A percentile compares a stretch with the other conserved stretches of the same genome.
These are phyloP conservation scores for Blakeslea trispora DNA, from an alignment of 371 early-diverging fungal genomes.

Conservation along the genomic window DNA sequence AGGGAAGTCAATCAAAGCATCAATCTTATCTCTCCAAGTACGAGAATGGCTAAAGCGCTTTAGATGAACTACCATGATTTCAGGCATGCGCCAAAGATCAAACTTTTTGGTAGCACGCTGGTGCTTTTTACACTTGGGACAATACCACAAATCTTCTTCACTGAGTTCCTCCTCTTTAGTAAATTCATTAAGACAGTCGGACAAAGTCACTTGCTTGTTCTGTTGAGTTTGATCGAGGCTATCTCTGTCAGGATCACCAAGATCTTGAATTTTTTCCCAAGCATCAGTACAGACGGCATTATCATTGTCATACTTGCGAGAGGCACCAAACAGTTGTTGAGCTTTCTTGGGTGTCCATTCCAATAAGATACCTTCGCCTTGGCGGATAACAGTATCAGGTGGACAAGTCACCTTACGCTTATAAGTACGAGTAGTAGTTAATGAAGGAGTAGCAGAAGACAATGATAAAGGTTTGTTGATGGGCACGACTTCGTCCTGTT, in stretches of 20 bases:
- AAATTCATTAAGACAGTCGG: conserved; percentile 81
- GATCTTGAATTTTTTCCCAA: conserved; percentile 30
- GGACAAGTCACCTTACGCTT: conserved; percentile 24
- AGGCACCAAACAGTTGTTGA: conserved; percentile 30
- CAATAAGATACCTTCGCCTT: conserved; percentile 43
- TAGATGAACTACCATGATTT: conserved; percentile 87
- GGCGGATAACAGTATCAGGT: conserved; percentile 36
- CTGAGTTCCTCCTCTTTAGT: conserved; percentile 81
- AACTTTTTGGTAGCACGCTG: conserved; percentile 81
- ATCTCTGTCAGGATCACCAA: conserved; percentile 29
- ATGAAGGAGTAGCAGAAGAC: background rate
- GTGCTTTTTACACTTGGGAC: conserved; percentile 82
- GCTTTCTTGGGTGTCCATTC: conserved; percentile 32
- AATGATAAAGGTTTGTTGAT: too few species aligned
- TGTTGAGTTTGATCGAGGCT: conserved; percentile 5
- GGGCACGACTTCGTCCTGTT: background rate
- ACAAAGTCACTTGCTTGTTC: conserved; percentile 56
- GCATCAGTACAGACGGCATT: conserved; percentile 25
- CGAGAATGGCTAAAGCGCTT: conserved; percentile 86
- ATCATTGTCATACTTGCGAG: conserved; percentile 3
- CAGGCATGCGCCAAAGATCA: conserved; percentile 86
- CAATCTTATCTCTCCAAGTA: conserved; percentile 84
- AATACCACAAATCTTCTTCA: conserved; percentile 84
- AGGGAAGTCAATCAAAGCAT: conserved; percentile 82
- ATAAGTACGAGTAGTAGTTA: background rate